Conservation (phyloP, 2,329 filamentous ascomycete species). For the Capronia coronata region DNA sequence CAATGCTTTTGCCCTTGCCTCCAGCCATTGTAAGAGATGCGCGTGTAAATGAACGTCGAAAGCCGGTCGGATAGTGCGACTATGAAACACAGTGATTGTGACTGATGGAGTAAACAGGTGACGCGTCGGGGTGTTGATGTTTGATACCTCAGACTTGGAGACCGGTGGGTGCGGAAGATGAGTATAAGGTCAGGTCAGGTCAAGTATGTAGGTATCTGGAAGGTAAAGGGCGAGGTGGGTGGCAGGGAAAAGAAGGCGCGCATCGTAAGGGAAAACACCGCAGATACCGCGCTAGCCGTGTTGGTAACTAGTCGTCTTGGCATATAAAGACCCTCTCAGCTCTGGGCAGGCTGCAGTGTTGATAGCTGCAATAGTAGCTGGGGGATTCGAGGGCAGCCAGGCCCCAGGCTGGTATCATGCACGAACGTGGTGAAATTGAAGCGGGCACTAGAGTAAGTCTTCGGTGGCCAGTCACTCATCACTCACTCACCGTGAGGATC, state of each 20-base stretch:
- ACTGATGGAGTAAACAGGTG: constrained; percentile 11
- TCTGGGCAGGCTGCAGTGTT: too few relatives aligned
- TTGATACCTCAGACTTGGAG: too few relatives aligned
- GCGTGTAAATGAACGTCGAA: constrained; percentile 1
- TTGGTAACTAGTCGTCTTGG: constrained; percentile 3
- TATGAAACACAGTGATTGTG: constrained; percentile 5
- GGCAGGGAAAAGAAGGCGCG: constrained; percentile 58
- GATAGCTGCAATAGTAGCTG: neutral
- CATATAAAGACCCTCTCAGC: neutral
- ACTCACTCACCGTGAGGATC: neutral
- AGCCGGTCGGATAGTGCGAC: constrained; percentile 10
- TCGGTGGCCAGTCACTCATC: neutral
- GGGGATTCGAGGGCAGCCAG: neutral
- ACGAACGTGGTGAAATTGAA: too few relatives aligned
- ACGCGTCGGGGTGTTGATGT: constrained; percentile 20
- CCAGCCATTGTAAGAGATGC: constrained; percentile 56
- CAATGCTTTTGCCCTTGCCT: constrained; percentile 88
- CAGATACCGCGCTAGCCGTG: constrained; percentile 12
- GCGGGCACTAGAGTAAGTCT: too few relatives aligned
- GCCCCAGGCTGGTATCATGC: too few relatives aligned
- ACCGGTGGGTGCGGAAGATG: constrained; percentile 9
- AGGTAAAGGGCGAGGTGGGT: constrained; percentile 10
- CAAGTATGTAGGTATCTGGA: neutral
- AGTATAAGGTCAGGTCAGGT: constrained; percentile 3
- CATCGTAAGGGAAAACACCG: constrained; percentile 11